Evolutionary conservation across 2,329 filamentous ascomycete species (phyloP).

Genomic region (Calonectria hawksworthii): DNA sequence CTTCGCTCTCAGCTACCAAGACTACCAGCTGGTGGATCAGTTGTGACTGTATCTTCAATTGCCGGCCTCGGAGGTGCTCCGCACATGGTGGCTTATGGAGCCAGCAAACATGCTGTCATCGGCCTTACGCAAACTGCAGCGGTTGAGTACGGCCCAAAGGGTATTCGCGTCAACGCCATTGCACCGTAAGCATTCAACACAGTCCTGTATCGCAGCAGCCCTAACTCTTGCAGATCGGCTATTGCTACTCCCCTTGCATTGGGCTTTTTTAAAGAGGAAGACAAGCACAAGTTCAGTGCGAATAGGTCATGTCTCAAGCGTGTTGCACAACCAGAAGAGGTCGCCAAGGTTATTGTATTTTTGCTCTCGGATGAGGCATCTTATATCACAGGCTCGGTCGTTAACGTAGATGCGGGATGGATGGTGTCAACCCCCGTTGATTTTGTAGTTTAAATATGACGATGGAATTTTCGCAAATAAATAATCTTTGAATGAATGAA

Average conservation of each 20-base stretch:
- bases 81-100: conserved; percentile 9
- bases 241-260: conserved; percentile 6
- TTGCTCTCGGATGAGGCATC: conserved; percentile 11
- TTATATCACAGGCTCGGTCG: conserved; percentile 1
- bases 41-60: conserved; percentile 3
- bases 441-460: neutral
- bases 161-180: conserved; percentile 8
- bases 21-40: neutral
- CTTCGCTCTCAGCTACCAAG: conserved; percentile 10
- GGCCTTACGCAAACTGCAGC: conserved; percentile 12
- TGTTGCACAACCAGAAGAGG: conserved; percentile 2
- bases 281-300: neutral
- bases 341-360: neutral
- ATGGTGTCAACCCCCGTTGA: conserved; percentile 1
- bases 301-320: conserved; percentile 10
- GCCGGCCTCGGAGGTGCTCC: neutral
- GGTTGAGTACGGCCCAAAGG: conserved; percentile 11
- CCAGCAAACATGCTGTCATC: conserved; percentile 8
- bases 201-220: neutral
- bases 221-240: neutral
- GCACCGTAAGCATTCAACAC: neutral
- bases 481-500: neutral
- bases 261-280: neutral
- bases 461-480: no score
- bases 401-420: conserved; percentile 6